phyloP scores from a whole-genome alignment of 495 filamentous ascomycete genomes.

The Trichoderma erinaceum region DNA sequence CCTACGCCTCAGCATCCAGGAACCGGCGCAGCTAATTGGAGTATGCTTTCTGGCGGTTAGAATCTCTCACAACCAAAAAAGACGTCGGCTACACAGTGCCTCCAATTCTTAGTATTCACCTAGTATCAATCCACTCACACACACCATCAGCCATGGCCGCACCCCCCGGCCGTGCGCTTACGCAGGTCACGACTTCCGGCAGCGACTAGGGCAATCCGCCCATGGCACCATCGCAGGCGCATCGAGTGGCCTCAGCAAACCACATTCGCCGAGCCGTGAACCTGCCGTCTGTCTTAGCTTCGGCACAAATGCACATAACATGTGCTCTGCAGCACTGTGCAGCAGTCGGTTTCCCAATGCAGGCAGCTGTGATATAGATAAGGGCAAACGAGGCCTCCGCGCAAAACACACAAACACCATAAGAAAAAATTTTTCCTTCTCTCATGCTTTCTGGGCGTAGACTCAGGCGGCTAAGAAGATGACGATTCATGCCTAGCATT shows the following conservation, averaged over 20 bases:
- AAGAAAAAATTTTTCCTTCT: neutral
- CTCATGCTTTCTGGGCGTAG: neutral
- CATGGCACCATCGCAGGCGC: slow-evolving; percentile 10
- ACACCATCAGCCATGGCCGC: neutral
- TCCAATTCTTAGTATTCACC: no score
- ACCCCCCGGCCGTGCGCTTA: slow-evolving; percentile 13
- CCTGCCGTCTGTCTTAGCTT: neutral
- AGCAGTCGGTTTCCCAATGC: neutral
- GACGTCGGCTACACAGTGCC: neutral
- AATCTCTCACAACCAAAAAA: no score
- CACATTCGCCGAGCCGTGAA: neutral
- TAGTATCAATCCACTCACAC: neutral
- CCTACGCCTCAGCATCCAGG: neutral
- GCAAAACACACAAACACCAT: neutral
- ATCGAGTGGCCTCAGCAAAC: slow-evolving; percentile 7
- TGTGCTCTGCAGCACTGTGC: neutral
- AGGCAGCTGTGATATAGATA: slow-evolving; percentile 3
- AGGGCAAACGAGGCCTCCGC: neutral
- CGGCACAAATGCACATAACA: neutral
- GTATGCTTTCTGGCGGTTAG: no score
- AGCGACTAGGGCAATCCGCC: slow-evolving; percentile 1
- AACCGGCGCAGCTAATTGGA: neutral
- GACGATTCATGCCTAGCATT: neutral
- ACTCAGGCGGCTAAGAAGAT: neutral
- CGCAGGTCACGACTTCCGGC: slow-evolving; percentile 11